Conservation (phyloP, 768 basidiomycete species). For the Amanita inopinata region DNA sequence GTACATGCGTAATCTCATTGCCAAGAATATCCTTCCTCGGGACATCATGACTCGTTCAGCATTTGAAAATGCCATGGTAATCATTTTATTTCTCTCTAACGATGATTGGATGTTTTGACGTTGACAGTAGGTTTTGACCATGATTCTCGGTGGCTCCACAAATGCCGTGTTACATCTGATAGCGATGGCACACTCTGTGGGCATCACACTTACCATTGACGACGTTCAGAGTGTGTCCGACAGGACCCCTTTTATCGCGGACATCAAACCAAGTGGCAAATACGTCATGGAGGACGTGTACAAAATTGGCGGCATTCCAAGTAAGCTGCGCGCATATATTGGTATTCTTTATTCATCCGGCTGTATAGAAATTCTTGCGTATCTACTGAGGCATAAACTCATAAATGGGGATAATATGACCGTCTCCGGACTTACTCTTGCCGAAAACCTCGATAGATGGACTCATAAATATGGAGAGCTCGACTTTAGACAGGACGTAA, state of each 20-base stretch:
- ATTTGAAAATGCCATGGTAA: slow-evolving; percentile 96
- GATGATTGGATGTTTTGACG: not conserved
- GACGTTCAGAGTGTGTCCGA: slow-evolving; percentile 95
- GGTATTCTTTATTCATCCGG: slow-evolving; percentile 7
- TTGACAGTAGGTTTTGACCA: slow-evolving; percentile 67
- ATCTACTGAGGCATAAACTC: slow-evolving; percentile 76
- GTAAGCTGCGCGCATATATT: slow-evolving; percentile 35
- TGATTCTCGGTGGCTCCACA: slow-evolving; percentile 96
- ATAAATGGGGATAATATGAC: slow-evolving; percentile 90
- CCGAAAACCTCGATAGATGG: slow-evolving; percentile 91
- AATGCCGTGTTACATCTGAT: slow-evolving; percentile 97
- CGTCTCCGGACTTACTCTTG: slow-evolving; percentile 82
- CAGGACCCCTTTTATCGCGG: slow-evolving; percentile 86
- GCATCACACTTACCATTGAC: slow-evolving; percentile 78
- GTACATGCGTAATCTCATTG: slow-evolving; percentile 80
- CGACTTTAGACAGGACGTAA: slow-evolving; percentile 70
- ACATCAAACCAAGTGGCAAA: slow-evolving; percentile 94
- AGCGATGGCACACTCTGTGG: slow-evolving; percentile 93
- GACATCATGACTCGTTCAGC: slow-evolving; percentile 97
- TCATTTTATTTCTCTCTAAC: slow-evolving; percentile 7
- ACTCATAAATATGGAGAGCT: slow-evolving; percentile 71
- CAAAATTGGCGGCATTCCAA: slow-evolving; percentile 93
- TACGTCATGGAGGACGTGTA: slow-evolving; percentile 98
- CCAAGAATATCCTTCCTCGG: slow-evolving; percentile 84
- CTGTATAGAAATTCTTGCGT: slow-evolving; percentile 65